A percentile compares a stretch with the other conserved stretches of the same genome.
These are phyloP conservation scores for Microcos paniculata DNA, from an alignment of 345 rosid species.

Conservation along the genomic window DNA sequence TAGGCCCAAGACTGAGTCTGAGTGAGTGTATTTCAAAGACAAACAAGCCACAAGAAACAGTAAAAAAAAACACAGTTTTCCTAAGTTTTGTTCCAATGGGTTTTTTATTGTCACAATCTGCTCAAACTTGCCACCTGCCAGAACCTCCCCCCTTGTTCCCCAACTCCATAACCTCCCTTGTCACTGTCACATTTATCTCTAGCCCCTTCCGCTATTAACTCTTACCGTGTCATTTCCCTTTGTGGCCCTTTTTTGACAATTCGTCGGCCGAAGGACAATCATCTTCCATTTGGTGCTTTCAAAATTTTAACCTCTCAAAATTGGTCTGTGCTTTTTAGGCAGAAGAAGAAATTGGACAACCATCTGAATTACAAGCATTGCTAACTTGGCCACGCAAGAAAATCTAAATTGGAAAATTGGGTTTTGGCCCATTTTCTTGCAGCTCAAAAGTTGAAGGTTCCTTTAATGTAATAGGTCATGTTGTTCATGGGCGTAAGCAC, in stretches of 20 bases:
- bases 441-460: background rate
- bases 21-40: background rate
- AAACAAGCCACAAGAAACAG: background rate
- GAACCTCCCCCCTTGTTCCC: background rate
- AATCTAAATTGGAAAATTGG: background rate
- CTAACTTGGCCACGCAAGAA: background rate
- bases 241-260: background rate
- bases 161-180: background rate
- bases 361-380: too few species aligned
- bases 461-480: background rate
- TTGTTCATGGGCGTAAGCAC: background rate
- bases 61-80: background rate
- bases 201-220: background rate
- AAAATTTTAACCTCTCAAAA: too few species aligned
- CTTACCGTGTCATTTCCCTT: background rate
- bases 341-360: too few species aligned
- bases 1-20: background rate
- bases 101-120: slow-evolving; percentile 5
- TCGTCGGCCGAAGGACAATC: background rate
- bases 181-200: slow-evolving; percentile 8
- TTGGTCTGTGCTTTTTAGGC: too few species aligned
- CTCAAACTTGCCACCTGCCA: background rate
- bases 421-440: background rate
- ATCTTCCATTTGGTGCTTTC: background rate
- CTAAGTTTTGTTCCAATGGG: too few species aligned